phyloP scores from a whole-genome alignment of 257 asterid species.

The Asclepias syriaca region DNA sequence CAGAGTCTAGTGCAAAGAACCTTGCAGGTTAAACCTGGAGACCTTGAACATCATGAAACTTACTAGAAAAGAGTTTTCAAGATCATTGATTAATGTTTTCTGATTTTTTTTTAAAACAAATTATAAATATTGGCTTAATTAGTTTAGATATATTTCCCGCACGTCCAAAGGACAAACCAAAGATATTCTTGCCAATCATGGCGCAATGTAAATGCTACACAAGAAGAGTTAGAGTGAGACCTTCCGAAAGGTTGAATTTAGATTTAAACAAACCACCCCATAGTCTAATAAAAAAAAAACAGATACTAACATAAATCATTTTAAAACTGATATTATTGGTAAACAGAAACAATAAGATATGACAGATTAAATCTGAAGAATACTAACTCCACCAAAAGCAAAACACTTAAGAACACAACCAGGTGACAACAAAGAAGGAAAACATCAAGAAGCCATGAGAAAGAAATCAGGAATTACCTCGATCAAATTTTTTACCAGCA shows the following conservation, averaged over 20 bases:
- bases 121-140: not conserved
- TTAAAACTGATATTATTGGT: not conserved
- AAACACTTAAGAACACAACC: not conserved
- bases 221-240: too few relatives aligned
- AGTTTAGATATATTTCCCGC: not conserved
- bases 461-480: slow-evolving; percentile 30
- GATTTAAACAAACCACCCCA: too few relatives aligned
- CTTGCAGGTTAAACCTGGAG: not conserved
- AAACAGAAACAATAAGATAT: not conserved
- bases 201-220: too few relatives aligned
- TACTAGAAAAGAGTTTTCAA: not conserved
- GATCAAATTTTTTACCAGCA: slow-evolving; percentile 79
- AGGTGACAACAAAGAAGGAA: not conserved
- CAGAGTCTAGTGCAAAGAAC: not conserved
- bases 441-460: not conserved
- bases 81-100: not conserved
- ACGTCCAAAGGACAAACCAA: not conserved
- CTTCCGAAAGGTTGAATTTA: too few relatives aligned
- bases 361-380: not conserved
- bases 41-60: not conserved
- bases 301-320: not conserved
- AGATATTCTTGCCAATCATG: too few relatives aligned
- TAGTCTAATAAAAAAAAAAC: too few relatives aligned
- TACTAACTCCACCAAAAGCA: not conserved
- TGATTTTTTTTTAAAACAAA: too few relatives aligned